Evolutionary conservation across 2,329 filamentous ascomycete species (phyloP).

Genomic region (Trematosphaeria pertusa): DNA sequence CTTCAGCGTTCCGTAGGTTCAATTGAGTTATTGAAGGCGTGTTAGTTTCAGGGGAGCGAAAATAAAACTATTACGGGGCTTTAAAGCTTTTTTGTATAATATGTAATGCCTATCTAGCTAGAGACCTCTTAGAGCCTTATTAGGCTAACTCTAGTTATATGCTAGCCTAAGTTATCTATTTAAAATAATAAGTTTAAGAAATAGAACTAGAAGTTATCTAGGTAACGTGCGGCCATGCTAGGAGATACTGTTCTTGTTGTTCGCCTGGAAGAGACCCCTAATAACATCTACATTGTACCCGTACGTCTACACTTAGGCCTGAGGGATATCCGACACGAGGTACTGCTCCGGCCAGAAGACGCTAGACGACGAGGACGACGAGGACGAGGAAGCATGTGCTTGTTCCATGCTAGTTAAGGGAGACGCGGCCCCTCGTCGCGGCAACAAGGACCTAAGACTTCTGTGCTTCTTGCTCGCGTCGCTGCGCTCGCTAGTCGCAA

Average conservation of each 20-base stretch:
- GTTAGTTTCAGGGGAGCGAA: too few relatives aligned
- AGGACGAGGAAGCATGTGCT: slow-evolving; percentile 4
- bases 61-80: too few relatives aligned
- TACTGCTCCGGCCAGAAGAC: slow-evolving; percentile 48
- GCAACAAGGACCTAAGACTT: slow-evolving; percentile 10
- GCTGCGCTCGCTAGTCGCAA: slow-evolving; percentile 8
- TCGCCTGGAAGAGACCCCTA: slow-evolving; percentile 44
- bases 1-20: too few relatives aligned
- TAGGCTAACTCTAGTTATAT: too few relatives aligned
- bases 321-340: slow-evolving; percentile 45
- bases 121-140: too few relatives aligned
- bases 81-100: too few relatives aligned
- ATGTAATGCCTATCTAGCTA: too few relatives aligned
- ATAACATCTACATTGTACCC: slow-evolving; percentile 51
- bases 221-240: slow-evolving; percentile 47
- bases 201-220: too few relatives aligned
- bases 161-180: too few relatives aligned
- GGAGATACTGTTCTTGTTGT: slow-evolving; percentile 49
- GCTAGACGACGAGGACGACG: slow-evolving; percentile 1
- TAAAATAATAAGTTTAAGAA: too few relatives aligned
- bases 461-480: slow-evolving; percentile 18
- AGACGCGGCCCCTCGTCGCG: slow-evolving; percentile 8
- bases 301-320: slow-evolving; percentile 51
- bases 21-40: too few relatives aligned
- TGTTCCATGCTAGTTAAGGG: slow-evolving; percentile 4